Evolutionary conservation across 164 flowering plant genomes (phyloP).

Genomic region (Buxus sempervirens): DNA sequence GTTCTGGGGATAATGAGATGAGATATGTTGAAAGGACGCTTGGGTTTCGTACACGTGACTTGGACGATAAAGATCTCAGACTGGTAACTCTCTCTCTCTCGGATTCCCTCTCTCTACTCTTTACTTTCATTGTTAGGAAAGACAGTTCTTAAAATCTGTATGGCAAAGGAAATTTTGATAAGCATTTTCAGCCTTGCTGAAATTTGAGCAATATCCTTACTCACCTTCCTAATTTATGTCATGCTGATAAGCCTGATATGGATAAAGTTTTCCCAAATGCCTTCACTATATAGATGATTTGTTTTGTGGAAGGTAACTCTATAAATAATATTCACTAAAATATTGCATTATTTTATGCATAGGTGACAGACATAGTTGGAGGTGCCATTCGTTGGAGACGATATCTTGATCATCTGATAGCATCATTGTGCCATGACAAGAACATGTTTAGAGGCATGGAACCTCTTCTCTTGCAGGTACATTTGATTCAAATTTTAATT

Average conservation of each 20-base stretch:
- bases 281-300: background rate
- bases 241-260: background rate
- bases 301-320: background rate
- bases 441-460: slow-evolving; percentile 62
- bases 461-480: slow-evolving; percentile 90
- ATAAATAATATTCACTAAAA: no score
- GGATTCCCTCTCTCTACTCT: background rate
- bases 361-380: slow-evolving; percentile 94
- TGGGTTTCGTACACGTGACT: slow-evolving; percentile 72
- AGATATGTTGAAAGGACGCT: slow-evolving; percentile 81
- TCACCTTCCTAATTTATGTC: no score
- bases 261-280: background rate
- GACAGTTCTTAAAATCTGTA: no score
- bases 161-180: no score
- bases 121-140: background rate
- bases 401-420: slow-evolving; percentile 79
- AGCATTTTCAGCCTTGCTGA: no score
- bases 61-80: slow-evolving; percentile 81
- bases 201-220: no score
- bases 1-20: slow-evolving; percentile 84
- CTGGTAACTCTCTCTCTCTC: slow-evolving; percentile 41
- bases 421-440: slow-evolving; percentile 59
- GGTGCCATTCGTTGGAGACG: slow-evolving; percentile 92
- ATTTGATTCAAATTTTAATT: background rate
- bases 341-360: slow-evolving; percentile 2